These are phyloP conservation scores for Gossypium laxum DNA, from an alignment of 441 rosid species.

Conservation along the genomic window DNA sequence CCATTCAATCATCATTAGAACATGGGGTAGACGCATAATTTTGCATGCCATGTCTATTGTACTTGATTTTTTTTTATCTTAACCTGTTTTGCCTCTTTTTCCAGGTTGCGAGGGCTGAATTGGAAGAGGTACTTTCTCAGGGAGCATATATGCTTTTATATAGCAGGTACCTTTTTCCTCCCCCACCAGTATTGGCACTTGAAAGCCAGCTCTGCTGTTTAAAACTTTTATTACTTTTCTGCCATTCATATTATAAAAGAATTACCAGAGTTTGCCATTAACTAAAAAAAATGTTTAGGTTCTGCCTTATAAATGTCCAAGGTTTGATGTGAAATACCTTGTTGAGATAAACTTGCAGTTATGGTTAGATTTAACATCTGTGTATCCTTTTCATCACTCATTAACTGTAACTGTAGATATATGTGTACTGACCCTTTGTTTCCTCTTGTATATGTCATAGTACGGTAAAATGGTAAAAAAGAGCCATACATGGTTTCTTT, in stretches of 20 bases:
- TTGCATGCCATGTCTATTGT: not conserved
- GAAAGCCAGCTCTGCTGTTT: not conserved
- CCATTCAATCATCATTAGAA: not conserved
- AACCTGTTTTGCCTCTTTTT: slow-evolving; percentile 16
- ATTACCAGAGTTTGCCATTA: not conserved
- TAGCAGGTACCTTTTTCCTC: slow-evolving; percentile 48
- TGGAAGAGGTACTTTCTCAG: slow-evolving; percentile 84
- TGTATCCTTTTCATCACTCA: not conserved
- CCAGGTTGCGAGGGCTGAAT: slow-evolving; percentile 57
- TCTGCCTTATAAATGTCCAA: not conserved
- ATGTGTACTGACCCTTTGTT: not conserved
- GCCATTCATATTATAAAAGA: not conserved
- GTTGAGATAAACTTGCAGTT: not conserved
- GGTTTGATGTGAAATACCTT: not conserved
- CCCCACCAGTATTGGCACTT: not conserved
- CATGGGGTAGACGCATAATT: not conserved
- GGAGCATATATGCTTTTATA: slow-evolving; percentile 94
- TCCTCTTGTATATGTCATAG: not conserved
- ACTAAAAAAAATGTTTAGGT: not conserved
- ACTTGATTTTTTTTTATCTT: slow-evolving; percentile 7
- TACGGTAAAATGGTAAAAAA: not conserved
- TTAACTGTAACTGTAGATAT: not conserved
- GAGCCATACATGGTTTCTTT: not conserved
- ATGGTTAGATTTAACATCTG: not conserved
- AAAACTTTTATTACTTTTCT: not conserved